A percentile compares a stretch with the other conserved stretches of the same genome.
phyloP scores from a whole-genome alignment of 1,284 basidiomycete species.

The Leccinum pallidistipes region DNA sequence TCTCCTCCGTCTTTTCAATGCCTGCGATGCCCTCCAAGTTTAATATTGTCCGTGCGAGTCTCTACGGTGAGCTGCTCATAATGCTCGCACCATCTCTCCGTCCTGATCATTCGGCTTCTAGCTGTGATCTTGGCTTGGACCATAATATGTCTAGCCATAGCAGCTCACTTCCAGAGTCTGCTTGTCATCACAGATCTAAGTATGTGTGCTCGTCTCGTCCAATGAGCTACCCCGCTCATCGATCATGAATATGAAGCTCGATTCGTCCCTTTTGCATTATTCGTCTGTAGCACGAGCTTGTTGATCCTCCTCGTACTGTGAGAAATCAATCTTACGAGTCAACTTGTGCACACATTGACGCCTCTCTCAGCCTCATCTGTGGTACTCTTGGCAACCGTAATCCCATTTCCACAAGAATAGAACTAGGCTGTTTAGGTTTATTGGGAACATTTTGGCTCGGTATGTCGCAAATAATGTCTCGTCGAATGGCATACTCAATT shows the following conservation, averaged over 20 bases:
- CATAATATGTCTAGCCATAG: slow-evolving; percentile 71
- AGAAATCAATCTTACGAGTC: slow-evolving; percentile 27
- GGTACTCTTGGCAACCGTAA: slow-evolving; percentile 63
- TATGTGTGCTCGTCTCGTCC: slow-evolving; percentile 39
- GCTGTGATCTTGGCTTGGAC: slow-evolving; percentile 69
- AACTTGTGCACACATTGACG: slow-evolving; percentile 5
- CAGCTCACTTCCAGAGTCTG: slow-evolving; percentile 69
- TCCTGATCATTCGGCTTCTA: slow-evolving; percentile 29
- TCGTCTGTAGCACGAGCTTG: slow-evolving; percentile 68
- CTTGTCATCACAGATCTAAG: slow-evolving; percentile 75
- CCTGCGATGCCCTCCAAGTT: slow-evolving; percentile 52
- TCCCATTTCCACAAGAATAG: slow-evolving; percentile 75
- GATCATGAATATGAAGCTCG: slow-evolving; percentile 49
- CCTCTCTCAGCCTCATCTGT: slow-evolving; percentile 52
- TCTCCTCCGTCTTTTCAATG: slow-evolving; percentile 31
- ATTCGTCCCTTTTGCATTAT: slow-evolving; percentile 81
- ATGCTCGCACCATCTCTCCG: background rate
- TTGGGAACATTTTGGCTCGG: slow-evolving; percentile 78
- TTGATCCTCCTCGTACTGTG: slow-evolving; percentile 67
- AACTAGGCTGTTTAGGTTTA: slow-evolving; percentile 67
- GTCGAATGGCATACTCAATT: slow-evolving; percentile 17
- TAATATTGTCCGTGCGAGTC: slow-evolving; percentile 59
- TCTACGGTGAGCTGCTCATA: slow-evolving; percentile 52
- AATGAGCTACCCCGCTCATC: slow-evolving; percentile 4
- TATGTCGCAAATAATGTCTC: slow-evolving; percentile 37